A percentile compares a stretch with the other conserved stretches of the same genome.
These are phyloP conservation scores for Xylaria sp. DNA, from an alignment of 2,329 filamentous ascomycete species.

Conservation along the genomic window DNA sequence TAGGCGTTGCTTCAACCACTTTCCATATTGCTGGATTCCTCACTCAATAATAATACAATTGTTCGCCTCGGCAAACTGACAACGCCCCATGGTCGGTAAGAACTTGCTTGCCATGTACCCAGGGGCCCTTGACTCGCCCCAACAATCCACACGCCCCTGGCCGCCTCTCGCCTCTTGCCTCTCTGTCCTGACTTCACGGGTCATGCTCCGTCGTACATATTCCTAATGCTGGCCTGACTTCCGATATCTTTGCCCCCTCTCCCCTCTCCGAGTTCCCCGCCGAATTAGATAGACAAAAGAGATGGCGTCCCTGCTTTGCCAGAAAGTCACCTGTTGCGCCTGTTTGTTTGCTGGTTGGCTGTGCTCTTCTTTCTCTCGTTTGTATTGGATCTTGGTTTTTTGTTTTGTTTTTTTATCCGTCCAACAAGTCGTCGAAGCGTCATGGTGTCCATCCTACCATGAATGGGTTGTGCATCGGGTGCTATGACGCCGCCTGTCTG, in stretches of 20 bases:
- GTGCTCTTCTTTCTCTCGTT: constrained; percentile 1
- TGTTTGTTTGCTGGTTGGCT: neutral
- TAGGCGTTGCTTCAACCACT: constrained; percentile 19
- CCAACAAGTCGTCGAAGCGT: neutral
- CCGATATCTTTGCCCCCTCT: constrained; percentile 24
- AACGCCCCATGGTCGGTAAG: neutral
- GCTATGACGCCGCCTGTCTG: neutral
- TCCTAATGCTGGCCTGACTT: constrained; percentile 27
- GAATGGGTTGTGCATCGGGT: constrained; percentile 8
- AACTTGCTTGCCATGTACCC: constrained; percentile 16
- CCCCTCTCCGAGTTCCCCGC: constrained; percentile 15
- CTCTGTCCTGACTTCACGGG: constrained; percentile 16
- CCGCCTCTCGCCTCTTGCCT: constrained; percentile 7
- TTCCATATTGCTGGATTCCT: constrained; percentile 27
- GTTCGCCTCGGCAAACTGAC: constrained; percentile 18
- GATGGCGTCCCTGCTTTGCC: constrained; percentile 18
- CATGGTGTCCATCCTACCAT: neutral
- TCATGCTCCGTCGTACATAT: constrained; percentile 28
- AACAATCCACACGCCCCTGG: constrained; percentile 1
- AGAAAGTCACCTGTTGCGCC: constrained; percentile 16
- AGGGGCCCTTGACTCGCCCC: constrained; percentile 19
- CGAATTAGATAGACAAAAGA: constrained; percentile 27
- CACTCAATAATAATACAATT: constrained; percentile 31
- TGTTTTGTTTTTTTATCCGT: neutral
- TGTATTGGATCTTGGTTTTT: neutral